Percentiles rank a stretch among this genome's conserved stretches.
These are phyloP conservation scores for Mucor irregularis DNA, from an alignment of 371 early-diverging fungal species.

Conservation along the genomic window DNA sequence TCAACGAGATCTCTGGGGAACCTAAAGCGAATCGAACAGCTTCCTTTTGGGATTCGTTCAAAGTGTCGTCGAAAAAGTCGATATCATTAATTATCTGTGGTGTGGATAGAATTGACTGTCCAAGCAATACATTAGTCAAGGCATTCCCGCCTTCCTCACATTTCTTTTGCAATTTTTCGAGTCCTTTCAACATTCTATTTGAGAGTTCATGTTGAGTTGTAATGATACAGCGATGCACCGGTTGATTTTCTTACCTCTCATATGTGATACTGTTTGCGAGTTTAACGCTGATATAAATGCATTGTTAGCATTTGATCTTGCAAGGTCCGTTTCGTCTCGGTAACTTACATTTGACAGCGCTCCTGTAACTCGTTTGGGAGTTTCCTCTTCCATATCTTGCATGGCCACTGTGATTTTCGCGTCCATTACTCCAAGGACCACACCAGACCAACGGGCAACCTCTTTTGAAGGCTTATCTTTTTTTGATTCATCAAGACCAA, in stretches of 20 bases:
- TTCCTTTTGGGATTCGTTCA: slow-evolving; percentile 78
- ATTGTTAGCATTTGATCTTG: too few relatives aligned
- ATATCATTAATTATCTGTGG: slow-evolving; percentile 22
- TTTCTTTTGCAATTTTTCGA: slow-evolving; percentile 30
- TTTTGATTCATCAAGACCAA: slow-evolving; percentile 65
- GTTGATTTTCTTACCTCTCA: slow-evolving; percentile 48
- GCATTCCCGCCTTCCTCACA: slow-evolving; percentile 14
- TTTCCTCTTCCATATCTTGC: slow-evolving; percentile 55
- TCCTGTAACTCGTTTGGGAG: slow-evolving; percentile 68
- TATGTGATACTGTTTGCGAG: slow-evolving; percentile 81
- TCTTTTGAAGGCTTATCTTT: slow-evolving; percentile 46
- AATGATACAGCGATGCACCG: too few relatives aligned
- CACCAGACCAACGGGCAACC: slow-evolving; percentile 43
- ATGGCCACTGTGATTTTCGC: slow-evolving; percentile 66
- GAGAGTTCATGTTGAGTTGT: too few relatives aligned
- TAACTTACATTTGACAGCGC: slow-evolving; percentile 68
- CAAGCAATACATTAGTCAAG: slow-evolving; percentile 31
- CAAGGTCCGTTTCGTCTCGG: too few relatives aligned
- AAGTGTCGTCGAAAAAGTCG: slow-evolving; percentile 58
- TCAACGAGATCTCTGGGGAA: slow-evolving; percentile 71
- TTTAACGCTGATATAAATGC: slow-evolving; percentile 36
- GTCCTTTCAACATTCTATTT: slow-evolving; percentile 41
- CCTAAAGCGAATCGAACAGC: slow-evolving; percentile 73
- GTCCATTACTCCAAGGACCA: slow-evolving; percentile 63
- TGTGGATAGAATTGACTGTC: slow-evolving; percentile 20